Base-by-base conservation (phyloP, 257 asterid genomes). In the Gentiana dahurica region DNA sequence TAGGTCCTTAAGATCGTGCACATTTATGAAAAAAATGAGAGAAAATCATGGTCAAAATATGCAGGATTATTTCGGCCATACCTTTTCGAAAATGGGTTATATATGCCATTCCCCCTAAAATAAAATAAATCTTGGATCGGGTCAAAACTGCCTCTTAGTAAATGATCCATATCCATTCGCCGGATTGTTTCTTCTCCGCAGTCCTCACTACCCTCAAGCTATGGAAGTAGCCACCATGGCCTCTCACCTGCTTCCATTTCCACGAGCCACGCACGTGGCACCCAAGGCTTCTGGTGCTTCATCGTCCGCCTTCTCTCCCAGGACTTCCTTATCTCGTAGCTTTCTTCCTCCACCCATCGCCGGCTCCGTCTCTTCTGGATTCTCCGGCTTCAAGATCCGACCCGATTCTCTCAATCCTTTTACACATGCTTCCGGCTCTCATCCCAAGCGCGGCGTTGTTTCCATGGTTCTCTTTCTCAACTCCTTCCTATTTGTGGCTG, bases 371-470 rank as follows among this genome's bases (percentile, higher is more conserved):
- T 62, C 71, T 8, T 60, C 77, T 39, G 86, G 65, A 49, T 87
- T 91, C 44, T 74, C 92, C 51, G 96, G 98, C 60, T 73, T 53
- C 32, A 79, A 54, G 63, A 79, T 81, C 65, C 91, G 81, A 55
- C 86, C 94, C 65, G 67, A 67, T 70, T 87, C 86, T 12, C 86
- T 84, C 44, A 70, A 64, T 60, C 81, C 79, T 5, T 45, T 46
- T 33, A 36, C 11, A 3, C 60, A 71, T 59, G 67, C 80, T 66
- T 65, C 81, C 3, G 45, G 58, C 45, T 70, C 74, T 54, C 65
- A 68, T 24, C 64, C 74, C 55, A 82, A 78, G 69, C 93, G 98
- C 7, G 81, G 92, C 38, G 94, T 82, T 35, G 89, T 90, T 7
- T 79, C 94, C n/a, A 90, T 82, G 98, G 96, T 90, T 75, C 33